Evolutionary conservation across 495 filamentous ascomycete species (phyloP).

Genomic region (Penicillium maclennaniae): DNA sequence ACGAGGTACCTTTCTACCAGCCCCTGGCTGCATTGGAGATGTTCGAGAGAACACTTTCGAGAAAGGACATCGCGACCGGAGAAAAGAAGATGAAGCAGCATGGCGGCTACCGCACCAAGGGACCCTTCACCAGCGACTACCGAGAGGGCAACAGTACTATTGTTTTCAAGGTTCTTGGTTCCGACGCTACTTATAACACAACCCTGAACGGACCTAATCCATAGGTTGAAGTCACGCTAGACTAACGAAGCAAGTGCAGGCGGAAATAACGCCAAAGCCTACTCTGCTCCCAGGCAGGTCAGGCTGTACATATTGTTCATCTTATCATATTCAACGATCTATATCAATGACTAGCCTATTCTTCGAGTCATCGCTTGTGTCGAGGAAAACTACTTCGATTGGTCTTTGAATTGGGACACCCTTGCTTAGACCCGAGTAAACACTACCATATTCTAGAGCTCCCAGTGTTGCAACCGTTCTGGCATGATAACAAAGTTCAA

Average conservation of each 20-base stretch:
- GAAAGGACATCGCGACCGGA: conserved; percentile 60
- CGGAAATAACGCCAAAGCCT: too few species aligned
- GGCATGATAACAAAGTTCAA: too few species aligned
- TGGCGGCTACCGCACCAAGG: conserved; percentile 43
- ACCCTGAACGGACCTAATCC: conserved; percentile 45
- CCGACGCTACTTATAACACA: conserved; percentile 53
- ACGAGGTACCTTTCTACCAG: conserved; percentile 69
- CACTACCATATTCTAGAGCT: too few species aligned
- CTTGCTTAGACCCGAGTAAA: too few species aligned
- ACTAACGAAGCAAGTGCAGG: neutral
- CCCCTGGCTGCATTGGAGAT: conserved; percentile 56
- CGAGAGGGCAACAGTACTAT: conserved; percentile 57
- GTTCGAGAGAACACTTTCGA: conserved; percentile 55
- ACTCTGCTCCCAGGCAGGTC: too few species aligned
- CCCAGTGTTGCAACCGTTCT: too few species aligned
- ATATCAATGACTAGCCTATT: too few species aligned
- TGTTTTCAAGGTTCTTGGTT: conserved; percentile 44
- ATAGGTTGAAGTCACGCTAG: neutral
- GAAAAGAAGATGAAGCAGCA: conserved; percentile 21
- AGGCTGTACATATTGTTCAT: too few species aligned
- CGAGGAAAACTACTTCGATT: too few species aligned
- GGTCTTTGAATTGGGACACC: too few species aligned
- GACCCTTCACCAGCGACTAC: conserved; percentile 48
- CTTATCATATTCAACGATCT: too few species aligned
- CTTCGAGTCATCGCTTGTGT: too few species aligned